Base-by-base conservation (phyloP, 2,329 filamentous ascomycete genomes). In the Neocatenulostroma microsporum region DNA sequence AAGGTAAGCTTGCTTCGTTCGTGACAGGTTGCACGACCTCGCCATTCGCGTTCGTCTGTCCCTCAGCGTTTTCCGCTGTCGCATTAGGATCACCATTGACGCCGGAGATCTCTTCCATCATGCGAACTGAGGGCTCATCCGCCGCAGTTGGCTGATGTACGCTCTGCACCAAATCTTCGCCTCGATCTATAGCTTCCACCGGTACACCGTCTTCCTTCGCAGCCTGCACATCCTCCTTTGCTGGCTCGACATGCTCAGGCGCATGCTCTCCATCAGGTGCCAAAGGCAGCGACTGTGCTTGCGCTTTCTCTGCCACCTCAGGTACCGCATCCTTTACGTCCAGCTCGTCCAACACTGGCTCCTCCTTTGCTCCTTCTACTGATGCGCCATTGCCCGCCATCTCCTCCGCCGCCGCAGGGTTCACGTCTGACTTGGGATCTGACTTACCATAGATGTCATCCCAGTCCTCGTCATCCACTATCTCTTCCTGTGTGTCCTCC, bases 371-470 rank as follows among this genome's bases (percentile, higher is more conserved):
- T 13, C 36, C 20, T 18, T 34, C 34, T 19, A 21, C 29, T 11
- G 29, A 14, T 14, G 21, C 30, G 12, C 17, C 19, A 12, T 17
- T 23, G 15, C 17, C 30, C n/a, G 11, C 18, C 10, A 34, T 25
- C 30, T 29, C 13, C 7, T 30, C n/a, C n/a, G n/a, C n/a, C n/a
- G n/a, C n/a, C n/a, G n/a, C n/a, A n/a, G n/a, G n/a, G n/a, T n/a
- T n/a, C n/a, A 34, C 26, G 3, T 21, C 39, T n/a, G 36, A 30
- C 18, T 39, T 10, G 21, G 20, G 11, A 11, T 35, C 33, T n/a
- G 39, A 39, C 9, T 33, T 41, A 18, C 42, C 51, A 36, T 58
- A 57, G 30, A 60, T 45, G 35, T 60, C 56, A 36, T 56, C 51
- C 50, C 51, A 53, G 20, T 51, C 56, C 29, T 55, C 53, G 27